Conservation (phyloP, 306 rosid species). For the Hylodesmum podocarpum region DNA sequence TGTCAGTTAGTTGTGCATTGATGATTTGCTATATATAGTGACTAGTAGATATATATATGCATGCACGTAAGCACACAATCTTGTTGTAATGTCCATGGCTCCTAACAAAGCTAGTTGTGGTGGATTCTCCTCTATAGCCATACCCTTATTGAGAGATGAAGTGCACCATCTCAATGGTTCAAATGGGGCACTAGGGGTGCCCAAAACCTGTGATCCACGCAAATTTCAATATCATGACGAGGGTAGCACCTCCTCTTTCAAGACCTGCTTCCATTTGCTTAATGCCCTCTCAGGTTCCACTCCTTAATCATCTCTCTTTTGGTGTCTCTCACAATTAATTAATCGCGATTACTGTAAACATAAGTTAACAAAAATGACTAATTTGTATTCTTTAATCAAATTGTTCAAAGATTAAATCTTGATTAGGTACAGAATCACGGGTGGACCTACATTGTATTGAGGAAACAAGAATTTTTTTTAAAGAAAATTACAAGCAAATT, state of each 20-base stretch:
- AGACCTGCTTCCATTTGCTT: conserved; percentile 38
- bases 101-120: too few species aligned
- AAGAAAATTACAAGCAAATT: too few species aligned
- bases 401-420: too few species aligned
- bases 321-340: neutral
- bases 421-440: too few species aligned
- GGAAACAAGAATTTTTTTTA: too few species aligned
- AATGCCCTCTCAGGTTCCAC: conserved; percentile 53
- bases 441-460: too few species aligned
- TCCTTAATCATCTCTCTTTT: neutral
- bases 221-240: neutral
- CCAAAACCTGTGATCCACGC: neutral
- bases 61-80: too few species aligned
- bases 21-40: too few species aligned
- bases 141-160: conserved; percentile 27
- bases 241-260: conserved; percentile 26
- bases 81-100: too few species aligned
- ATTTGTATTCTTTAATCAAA: neutral
- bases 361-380: neutral
- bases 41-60: too few species aligned
- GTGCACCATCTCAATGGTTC: neutral
- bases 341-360: too few species aligned
- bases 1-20: too few species aligned
- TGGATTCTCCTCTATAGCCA: neutral
- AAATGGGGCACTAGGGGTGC: neutral